Percentiles rank a stretch among this genome's conserved stretches.
phyloP scores from a whole-genome alignment of 73 alveolate genomes.

The Blepharisma japonicum region DNA sequence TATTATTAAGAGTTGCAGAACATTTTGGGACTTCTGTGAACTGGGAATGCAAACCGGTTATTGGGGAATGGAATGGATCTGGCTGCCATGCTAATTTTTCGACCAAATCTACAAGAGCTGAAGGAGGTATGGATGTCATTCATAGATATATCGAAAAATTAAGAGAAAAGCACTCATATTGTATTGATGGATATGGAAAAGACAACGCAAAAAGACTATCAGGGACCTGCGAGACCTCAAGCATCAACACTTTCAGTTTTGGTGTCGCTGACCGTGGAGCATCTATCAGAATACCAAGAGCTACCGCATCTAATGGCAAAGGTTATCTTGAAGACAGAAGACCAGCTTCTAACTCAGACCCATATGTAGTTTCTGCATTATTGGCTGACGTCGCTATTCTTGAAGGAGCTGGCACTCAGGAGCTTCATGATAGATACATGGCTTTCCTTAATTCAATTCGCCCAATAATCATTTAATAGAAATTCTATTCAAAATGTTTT shows the following conservation, averaged over 20 bases:
- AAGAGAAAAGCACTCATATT: constrained; percentile 38
- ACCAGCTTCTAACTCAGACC: constrained; percentile 92
- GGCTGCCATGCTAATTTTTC: constrained; percentile 91
- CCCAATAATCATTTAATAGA: too few relatives aligned
- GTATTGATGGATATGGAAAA: constrained; percentile 61
- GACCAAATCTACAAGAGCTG: constrained; percentile 67
- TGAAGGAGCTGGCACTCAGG: constrained; percentile 31
- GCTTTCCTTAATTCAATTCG: too few relatives aligned
- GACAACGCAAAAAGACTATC: constrained; percentile 75
- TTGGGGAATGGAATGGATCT: constrained; percentile 78
- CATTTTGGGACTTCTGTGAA: constrained; percentile 41
- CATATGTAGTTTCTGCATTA: constrained; percentile 71
- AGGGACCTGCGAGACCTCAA: constrained; percentile 83
- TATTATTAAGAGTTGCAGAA: constrained; percentile 55
- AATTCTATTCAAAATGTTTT: too few relatives aligned
- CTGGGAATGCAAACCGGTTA: constrained; percentile 61
- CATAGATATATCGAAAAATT: constrained; percentile 46
- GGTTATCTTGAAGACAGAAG: constrained; percentile 94
- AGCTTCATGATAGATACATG: too few relatives aligned
- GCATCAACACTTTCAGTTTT: constrained; percentile 60
- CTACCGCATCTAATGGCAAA: constrained; percentile 53
- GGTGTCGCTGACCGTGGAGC: constrained; percentile 92
- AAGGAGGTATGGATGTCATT: constrained; percentile 56
- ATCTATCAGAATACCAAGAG: constrained; percentile 85
- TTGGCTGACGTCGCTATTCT: constrained; percentile 57